Percentiles rank a stretch among this genome's conserved stretches.
Conservation (phyloP, 495 filamentous ascomycete species). For the Hyaloscypha hepaticicola region DNA sequence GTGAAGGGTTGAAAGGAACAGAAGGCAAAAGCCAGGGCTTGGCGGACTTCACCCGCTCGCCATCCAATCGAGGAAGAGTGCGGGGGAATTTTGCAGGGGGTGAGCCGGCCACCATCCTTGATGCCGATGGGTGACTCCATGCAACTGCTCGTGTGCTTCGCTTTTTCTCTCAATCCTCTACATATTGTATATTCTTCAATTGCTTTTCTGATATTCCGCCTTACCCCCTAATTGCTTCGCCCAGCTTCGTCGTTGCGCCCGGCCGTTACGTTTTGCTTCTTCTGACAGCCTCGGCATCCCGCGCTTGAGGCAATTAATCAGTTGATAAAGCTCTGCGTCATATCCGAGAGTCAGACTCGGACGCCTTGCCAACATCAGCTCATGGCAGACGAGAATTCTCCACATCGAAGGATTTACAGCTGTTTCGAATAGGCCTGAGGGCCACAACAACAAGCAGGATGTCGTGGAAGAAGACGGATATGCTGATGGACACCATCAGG, state of each 20-base stretch:
- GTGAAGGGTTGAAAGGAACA: neutral
- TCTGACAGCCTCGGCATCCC: slow-evolving; percentile 11
- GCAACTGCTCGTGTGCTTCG: neutral
- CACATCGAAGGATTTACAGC: slow-evolving; percentile 21
- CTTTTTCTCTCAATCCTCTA: neutral
- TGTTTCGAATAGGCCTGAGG: slow-evolving; percentile 33
- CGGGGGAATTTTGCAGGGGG: neutral
- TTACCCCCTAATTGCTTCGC: neutral
- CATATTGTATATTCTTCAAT: neutral
- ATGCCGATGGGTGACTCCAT: no score
- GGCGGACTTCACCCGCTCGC: neutral
- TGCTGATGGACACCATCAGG: slow-evolving; percentile 97
- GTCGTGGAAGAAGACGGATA: slow-evolving; percentile 86
- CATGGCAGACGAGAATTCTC: slow-evolving; percentile 20
- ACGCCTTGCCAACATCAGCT: slow-evolving; percentile 17
- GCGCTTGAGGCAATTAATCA: slow-evolving; percentile 4
- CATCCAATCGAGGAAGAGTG: neutral
- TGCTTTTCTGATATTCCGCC: neutral
- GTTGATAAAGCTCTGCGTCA: slow-evolving; percentile 16
- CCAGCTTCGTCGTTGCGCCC: neutral
- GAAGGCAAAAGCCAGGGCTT: neutral
- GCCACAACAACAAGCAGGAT: slow-evolving; percentile 49
- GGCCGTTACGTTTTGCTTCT: neutral
- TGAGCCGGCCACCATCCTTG: neutral
- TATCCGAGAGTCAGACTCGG: neutral